These are phyloP conservation scores for Talaromyces borbonicus DNA, from an alignment of 495 filamentous ascomycete species.

Conservation along the genomic window DNA sequence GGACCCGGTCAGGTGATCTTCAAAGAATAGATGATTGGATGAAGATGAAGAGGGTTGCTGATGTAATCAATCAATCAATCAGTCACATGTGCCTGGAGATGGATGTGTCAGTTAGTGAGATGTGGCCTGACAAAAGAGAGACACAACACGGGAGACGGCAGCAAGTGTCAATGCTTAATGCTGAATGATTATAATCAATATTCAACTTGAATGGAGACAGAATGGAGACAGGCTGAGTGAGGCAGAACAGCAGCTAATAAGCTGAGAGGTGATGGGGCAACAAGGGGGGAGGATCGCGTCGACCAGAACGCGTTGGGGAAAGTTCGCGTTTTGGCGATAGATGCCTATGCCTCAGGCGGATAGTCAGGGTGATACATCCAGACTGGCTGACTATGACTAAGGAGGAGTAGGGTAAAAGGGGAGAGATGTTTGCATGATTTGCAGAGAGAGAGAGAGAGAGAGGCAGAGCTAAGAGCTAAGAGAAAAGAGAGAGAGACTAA, in stretches of 20 bases:
- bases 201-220: slow-evolving; percentile 1
- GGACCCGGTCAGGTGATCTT: slow-evolving; percentile 8
- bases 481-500: slow-evolving; percentile 14
- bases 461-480: too few relatives aligned
- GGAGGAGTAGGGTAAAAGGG: too few relatives aligned
- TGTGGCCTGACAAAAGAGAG: slow-evolving; percentile 4
- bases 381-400: too few relatives aligned
- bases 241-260: slow-evolving; percentile 9
- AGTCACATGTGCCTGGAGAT: slow-evolving; percentile 11
- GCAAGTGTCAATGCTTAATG: too few relatives aligned
- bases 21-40: slow-evolving; percentile 9
- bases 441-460: too few relatives aligned
- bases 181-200: too few relatives aligned
- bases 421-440: too few relatives aligned
- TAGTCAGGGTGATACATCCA: too few relatives aligned
- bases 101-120: slow-evolving; percentile 15
- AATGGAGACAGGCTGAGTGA: neutral
- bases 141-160: slow-evolving; percentile 7
- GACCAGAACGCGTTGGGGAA: slow-evolving; percentile 1
- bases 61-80: slow-evolving; percentile 1
- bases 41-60: neutral
- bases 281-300: slow-evolving; percentile 15
- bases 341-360: slow-evolving; percentile 10
- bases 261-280: neutral
- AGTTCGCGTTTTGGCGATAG: neutral